Conservation (phyloP, 495 filamentous ascomycete genomes). For the Delitschia confertaspora region DNA sequence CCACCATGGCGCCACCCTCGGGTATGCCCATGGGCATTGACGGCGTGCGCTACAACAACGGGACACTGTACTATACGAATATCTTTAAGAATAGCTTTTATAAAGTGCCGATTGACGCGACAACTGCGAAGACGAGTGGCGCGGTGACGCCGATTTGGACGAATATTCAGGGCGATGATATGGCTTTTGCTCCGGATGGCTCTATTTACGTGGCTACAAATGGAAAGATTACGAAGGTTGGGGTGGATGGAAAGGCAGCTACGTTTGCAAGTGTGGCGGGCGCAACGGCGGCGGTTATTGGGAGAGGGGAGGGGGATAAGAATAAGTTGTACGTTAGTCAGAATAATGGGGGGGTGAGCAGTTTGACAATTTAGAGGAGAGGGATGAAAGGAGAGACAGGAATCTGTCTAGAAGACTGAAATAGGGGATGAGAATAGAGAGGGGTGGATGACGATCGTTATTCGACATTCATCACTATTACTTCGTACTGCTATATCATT, state of each 20-base stretch:
- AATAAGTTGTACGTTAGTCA: slow-evolving; percentile 35
- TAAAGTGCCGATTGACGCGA: slow-evolving; percentile 35
- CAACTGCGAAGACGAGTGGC: slow-evolving; percentile 36
- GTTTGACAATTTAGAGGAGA: too few species aligned
- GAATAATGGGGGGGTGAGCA: slow-evolving; percentile 7
- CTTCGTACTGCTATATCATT: too few species aligned
- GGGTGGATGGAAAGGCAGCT: slow-evolving; percentile 35
- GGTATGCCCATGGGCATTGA: slow-evolving; percentile 22
- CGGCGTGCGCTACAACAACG: slow-evolving; percentile 23
- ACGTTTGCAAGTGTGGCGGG: slow-evolving; percentile 32
- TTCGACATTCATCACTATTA: too few species aligned
- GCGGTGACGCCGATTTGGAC: slow-evolving; percentile 35
- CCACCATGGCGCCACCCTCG: slow-evolving; percentile 29
- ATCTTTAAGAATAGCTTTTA: slow-evolving; percentile 40
- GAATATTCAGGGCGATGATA: slow-evolving; percentile 38
- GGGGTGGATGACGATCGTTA: too few species aligned
- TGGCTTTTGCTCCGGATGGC: slow-evolving; percentile 37
- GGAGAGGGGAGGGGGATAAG: slow-evolving; percentile 36
- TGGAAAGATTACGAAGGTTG: slow-evolving; percentile 35
- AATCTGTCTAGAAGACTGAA: too few species aligned
- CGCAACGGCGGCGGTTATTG: slow-evolving; percentile 35
- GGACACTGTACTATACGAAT: slow-evolving; percentile 39
- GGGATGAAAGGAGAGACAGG: too few species aligned
- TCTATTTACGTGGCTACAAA: slow-evolving; percentile 38
- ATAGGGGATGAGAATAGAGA: too few species aligned